phyloP scores from a whole-genome alignment of 2,329 filamentous ascomycete species.

The Metarhizium sp. region DNA sequence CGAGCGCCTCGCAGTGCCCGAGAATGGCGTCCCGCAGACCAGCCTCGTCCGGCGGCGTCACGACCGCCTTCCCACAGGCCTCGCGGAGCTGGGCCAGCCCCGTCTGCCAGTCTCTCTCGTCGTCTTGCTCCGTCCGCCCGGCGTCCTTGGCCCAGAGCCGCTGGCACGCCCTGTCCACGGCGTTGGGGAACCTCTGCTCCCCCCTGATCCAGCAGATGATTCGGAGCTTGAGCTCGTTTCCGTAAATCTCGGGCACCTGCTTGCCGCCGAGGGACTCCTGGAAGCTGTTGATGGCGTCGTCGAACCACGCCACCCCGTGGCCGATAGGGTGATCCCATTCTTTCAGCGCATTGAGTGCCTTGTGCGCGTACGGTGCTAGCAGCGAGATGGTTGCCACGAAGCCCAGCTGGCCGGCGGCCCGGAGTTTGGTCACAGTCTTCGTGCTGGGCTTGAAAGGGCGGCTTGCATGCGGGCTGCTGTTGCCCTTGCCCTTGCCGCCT shows the following conservation, averaged over 20 bases:
- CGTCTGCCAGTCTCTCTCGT: neutral
- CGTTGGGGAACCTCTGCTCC: neutral
- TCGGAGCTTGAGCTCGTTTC: neutral
- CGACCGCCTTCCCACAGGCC: neutral
- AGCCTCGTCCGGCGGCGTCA: neutral
- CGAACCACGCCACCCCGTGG: neutral
- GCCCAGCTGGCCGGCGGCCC: too few species aligned
- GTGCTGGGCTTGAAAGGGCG: too few species aligned
- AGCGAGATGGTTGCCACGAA: too few species aligned
- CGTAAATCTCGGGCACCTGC: neutral
- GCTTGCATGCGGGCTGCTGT: too few species aligned
- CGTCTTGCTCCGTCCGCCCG: neutral
- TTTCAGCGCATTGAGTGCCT: neutral
- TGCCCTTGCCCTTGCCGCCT: too few species aligned
- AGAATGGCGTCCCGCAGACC: neutral
- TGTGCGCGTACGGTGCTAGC: too few species aligned
- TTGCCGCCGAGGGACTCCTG: slow-evolving; percentile 2
- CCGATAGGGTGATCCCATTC: slow-evolving; percentile 3
- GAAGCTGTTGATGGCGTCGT: neutral
- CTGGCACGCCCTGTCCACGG: neutral
- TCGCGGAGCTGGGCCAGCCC: neutral
- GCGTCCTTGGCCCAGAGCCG: neutral
- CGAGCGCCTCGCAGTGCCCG: neutral
- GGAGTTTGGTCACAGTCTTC: too few species aligned
- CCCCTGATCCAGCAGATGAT: neutral